phyloP scores from a whole-genome alignment of 2,329 filamentous ascomycete genomes.

The Calonectria ilicicola region DNA sequence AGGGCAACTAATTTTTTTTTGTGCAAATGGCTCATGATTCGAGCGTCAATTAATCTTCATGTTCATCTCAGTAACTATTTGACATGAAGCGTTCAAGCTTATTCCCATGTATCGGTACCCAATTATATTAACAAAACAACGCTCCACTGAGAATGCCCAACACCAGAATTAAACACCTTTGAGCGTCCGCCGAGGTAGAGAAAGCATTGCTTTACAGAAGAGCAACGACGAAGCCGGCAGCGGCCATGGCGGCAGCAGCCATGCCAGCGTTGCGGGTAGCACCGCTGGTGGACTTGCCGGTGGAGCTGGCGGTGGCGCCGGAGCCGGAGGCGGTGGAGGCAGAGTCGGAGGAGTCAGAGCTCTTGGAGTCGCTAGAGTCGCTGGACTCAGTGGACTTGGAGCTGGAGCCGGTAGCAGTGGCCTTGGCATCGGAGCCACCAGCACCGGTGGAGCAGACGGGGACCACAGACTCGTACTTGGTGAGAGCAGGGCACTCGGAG shows the following conservation, averaged over 20 bases:
- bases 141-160: neutral
- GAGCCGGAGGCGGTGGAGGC: slow-evolving; percentile 2
- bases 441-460: slow-evolving; percentile 37
- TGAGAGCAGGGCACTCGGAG: slow-evolving; percentile 42
- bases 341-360: neutral
- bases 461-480: slow-evolving; percentile 31
- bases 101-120: neutral
- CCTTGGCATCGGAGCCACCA: slow-evolving; percentile 17
- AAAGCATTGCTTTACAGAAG: slow-evolving; percentile 42
- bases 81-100: neutral
- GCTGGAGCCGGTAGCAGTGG: neutral
- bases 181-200: neutral
- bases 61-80: neutral
- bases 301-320: neutral
- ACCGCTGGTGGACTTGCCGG: slow-evolving; percentile 25
- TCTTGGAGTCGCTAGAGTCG: neutral
- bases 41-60: slow-evolving; percentile 3
- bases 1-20: neutral
- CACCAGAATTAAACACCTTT: neutral
- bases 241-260: slow-evolving; percentile 46
- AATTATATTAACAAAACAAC: neutral
- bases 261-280: slow-evolving; percentile 44
- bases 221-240: slow-evolving; percentile 44
- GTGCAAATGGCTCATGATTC: neutral
- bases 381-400: neutral